phyloP scores from a whole-genome alignment of 257 asterid species.

The Solanum peruvianum region DNA sequence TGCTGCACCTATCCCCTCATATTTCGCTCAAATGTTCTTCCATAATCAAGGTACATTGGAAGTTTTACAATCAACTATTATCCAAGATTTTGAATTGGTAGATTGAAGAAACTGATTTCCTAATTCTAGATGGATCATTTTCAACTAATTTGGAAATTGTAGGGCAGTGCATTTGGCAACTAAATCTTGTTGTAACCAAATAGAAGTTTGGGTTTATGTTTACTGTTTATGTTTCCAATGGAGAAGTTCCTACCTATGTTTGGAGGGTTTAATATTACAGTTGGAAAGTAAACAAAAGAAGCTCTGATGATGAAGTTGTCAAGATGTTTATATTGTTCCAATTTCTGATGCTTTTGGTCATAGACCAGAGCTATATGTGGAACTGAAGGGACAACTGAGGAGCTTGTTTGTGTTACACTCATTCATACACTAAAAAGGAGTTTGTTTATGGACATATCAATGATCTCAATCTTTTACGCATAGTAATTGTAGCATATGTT shows the following conservation, averaged over 20 bases:
- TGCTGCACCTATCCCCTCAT: slow-evolving; percentile 97
- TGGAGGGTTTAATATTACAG: not conserved
- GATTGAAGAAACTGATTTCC: not conserved
- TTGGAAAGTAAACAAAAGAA: not conserved
- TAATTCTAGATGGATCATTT: not conserved
- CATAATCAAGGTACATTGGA: slow-evolving; percentile 17
- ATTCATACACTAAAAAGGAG: not conserved
- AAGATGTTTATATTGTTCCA: slow-evolving; percentile 36
- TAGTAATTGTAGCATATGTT: not conserved
- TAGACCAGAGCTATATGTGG: slow-evolving; percentile 26
- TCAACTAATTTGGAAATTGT: not conserved
- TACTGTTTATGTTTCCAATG: not conserved
- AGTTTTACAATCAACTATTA: not conserved
- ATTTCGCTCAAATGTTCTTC: slow-evolving; percentile 43
- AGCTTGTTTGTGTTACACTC: slow-evolving; percentile 4
- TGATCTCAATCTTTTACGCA: not conserved
- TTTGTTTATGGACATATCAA: not conserved
- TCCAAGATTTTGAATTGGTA: not conserved
- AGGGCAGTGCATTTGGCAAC: not conserved
- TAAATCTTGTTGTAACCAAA: not conserved
- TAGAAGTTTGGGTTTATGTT: not conserved
- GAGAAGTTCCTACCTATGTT: not conserved
- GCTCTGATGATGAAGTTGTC: slow-evolving; percentile 30
- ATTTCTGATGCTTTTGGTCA: slow-evolving; percentile 36
- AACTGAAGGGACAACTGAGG: slow-evolving; percentile 71